Base-by-base conservation (phyloP, 352 stramenopile species). In the Pythium sp. region DNA sequence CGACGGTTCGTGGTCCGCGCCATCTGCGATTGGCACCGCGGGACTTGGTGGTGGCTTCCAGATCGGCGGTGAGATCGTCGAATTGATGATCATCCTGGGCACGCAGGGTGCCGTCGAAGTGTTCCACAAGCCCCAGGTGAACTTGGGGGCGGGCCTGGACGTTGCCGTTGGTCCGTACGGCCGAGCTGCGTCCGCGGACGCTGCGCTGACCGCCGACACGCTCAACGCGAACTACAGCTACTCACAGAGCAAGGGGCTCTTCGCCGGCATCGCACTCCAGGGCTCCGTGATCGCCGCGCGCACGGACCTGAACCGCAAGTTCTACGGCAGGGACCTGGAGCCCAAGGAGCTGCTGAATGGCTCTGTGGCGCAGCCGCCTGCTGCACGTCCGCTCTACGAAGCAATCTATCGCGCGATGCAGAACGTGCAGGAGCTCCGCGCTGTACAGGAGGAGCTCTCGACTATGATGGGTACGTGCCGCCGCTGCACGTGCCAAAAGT, bases 21-120 rank as follows among this genome's bases (percentile, higher is more conserved):
- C 89, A 3, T 89, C 75, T 43, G 89, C 89, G 12, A 94, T 97
- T 72, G 86, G 86, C 36, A 82, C 86, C 1, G 76, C 73, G 5
- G 86, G 87, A 18, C 58, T 95, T 11, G 76, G 72, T 24, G 66
- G 60, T 79, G 86, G 87, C 73, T 81, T 77, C 7, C 58, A 95
- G 38, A 69, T 94, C 36, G 89, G 89, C 34, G 86, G 82, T 8
- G 86, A 95, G 71, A 64, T 95, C 22, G 87, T 81, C 0, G 87
- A 97, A 73, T 80, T 95, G 63, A 75, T 95, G 8, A 92, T 97
- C 71, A 75, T 97, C 30, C 70, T 95, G 5, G 93, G 92, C 75
- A 90, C 75, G 2, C 80, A 91, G n/a, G 72, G 75, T 5, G 81
- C 89, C 5, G 82, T 97, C 2, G 62, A 89, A 58, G 68, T 92